Conservation (phyloP, 31 red algal genomes). For the Asparagopsis taxiformis region DNA sequence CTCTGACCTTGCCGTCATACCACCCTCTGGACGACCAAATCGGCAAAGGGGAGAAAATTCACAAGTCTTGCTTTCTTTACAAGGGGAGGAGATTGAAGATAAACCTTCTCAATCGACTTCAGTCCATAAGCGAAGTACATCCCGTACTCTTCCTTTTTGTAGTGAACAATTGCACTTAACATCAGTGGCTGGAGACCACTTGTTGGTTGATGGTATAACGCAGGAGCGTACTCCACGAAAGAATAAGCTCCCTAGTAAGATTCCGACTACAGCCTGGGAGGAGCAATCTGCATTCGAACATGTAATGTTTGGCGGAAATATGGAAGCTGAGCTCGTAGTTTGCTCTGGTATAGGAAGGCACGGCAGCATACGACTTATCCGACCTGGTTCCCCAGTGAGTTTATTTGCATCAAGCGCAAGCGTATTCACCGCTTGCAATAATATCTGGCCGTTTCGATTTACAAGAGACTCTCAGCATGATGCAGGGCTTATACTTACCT, state of each 20-base stretch:
- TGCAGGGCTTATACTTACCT: conserved; percentile 51
- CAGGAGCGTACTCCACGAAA: too few species aligned
- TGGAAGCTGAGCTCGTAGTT: conserved; percentile 53
- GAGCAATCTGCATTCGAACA: conserved; percentile 26
- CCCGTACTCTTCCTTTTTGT: too few species aligned
- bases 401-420: conserved; percentile 49
- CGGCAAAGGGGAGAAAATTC: not conserved
- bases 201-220: too few species aligned
- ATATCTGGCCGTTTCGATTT: conserved; percentile 62
- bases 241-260: too few species aligned
- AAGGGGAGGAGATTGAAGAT: not conserved
- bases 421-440: conserved; percentile 62
- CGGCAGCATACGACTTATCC: conserved; percentile 57
- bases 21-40: not conserved
- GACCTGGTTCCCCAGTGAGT: conserved; percentile 58
- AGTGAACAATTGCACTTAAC: too few species aligned
- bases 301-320: conserved; percentile 28
- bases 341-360: conserved; percentile 67
- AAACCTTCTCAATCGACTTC: too few species aligned
- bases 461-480: conserved; percentile 28
- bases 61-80: not conserved
- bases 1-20: conserved; percentile 61
- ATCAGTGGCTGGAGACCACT: too few species aligned
- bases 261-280: too few species aligned
- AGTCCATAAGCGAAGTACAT: too few species aligned